Base-by-base conservation (phyloP, 179 eudicot species). In the Actinidia arguta region DNA sequence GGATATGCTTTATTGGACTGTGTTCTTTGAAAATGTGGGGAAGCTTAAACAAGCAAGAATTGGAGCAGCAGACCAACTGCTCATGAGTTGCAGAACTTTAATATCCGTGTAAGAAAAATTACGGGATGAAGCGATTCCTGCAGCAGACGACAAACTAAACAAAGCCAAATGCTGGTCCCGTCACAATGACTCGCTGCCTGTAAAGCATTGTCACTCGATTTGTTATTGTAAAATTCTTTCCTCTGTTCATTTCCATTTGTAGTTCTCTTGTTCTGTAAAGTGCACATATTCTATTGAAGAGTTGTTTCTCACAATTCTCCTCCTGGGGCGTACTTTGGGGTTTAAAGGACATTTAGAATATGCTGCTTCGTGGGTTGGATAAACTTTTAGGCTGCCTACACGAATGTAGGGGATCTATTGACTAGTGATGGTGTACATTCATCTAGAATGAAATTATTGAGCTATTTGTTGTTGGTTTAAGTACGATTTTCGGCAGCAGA, bases 181-280 rank as follows among this genome's bases (percentile, higher is more conserved):
- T 47, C 76, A 70, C 78, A 42, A 79, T 66, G 54, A 70, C 50
- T 64, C 48, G 72, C 82, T 3, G 58, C 47, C 63, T 83, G 87
- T 89, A 89, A 85, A 85, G 88, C 50, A 31, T 52, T 81, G 76
- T 9, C 9, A 72, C 52, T 83, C 77, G 82, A 68, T n/a, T 76
- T 83, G 58, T 78, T 50, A 77, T 82, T 87, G 89, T 85, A 89
- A 80, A 79, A 87, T 87, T 87, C 76, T 66, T 85, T 82, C 73
- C 48, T 76, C 47, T 77, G 72, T 42, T 24, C 55, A 42, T 16
- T 25, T 24, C 56, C 42, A 20, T 16, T 36, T 13, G 64, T 74
- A 55, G 64, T 54, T 22, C 48, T 52, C 11, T 51, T 74, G 68
- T 61, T 27, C 79, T 76, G 80, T 73, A 68, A 79, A 82, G 78